Evolutionary conservation across 176 grass and related monocot species (phyloP).

Genomic region (Cocos nucifera): DNA sequence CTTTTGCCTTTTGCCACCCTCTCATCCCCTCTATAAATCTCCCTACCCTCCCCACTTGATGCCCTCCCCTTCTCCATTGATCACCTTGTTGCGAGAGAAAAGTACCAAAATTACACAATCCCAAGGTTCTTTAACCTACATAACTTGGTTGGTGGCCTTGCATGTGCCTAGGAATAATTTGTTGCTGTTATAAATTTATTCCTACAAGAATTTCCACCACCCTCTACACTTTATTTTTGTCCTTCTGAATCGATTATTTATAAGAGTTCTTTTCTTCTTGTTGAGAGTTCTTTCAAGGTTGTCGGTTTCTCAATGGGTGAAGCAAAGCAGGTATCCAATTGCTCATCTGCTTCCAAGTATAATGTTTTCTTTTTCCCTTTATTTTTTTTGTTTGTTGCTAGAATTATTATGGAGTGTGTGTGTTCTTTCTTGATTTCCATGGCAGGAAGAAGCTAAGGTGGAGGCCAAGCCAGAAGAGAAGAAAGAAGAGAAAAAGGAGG

Average conservation of each 20-base stretch:
- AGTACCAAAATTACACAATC: constrained; percentile 1
- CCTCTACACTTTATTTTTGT: constrained; percentile 12
- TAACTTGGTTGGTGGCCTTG: constrained; percentile 1
- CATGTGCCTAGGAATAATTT: constrained; percentile 29
- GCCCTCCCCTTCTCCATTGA: background rate
- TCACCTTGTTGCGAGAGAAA: constrained; percentile 9
- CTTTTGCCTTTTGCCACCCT: constrained; percentile 13
- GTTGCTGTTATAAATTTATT: constrained; percentile 27
- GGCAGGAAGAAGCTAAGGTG: constrained; percentile 23
- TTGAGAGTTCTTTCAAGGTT: too few relatives aligned
- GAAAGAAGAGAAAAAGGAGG: constrained; percentile 18
- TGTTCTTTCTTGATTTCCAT: background rate
- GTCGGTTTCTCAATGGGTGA: constrained; percentile 22
- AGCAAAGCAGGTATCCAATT: constrained; percentile 23
- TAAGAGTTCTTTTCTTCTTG: constrained; percentile 2
- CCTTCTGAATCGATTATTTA: background rate
- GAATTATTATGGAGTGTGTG: too few relatives aligned
- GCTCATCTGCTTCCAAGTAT: too few relatives aligned
- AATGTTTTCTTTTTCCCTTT: too few relatives aligned
- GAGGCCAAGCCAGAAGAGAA: constrained; percentile 1
- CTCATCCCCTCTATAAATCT: constrained; percentile 34
- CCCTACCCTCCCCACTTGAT: constrained; percentile 7
- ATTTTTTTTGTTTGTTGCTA: too few relatives aligned
- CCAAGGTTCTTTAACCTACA: constrained; percentile 8
- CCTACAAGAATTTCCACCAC: constrained; percentile 19